phyloP scores from a whole-genome alignment of 805 yeast species.

The Candida montana region DNA sequence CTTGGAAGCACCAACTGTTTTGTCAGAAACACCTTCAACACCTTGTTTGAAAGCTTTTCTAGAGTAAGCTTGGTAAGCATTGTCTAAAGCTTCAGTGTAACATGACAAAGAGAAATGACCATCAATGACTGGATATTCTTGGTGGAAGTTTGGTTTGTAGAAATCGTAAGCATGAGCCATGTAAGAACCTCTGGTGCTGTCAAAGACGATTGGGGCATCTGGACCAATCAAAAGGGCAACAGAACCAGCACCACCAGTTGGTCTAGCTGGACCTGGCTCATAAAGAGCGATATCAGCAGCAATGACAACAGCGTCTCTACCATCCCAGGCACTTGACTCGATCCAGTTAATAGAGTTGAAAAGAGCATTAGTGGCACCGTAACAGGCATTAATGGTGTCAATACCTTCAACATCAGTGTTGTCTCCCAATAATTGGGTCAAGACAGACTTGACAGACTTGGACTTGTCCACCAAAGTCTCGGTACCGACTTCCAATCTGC shows the following conservation, averaged over 20 bases:
- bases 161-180: slow-evolving; percentile 98
- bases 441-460: slow-evolving; percentile 90
- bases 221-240: slow-evolving; percentile 95
- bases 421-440: slow-evolving; percentile 88
- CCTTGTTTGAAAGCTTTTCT: slow-evolving; percentile 60
- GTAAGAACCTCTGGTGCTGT: slow-evolving; percentile 81
- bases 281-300: slow-evolving; percentile 98
- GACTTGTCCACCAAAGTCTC: slow-evolving; percentile 96
- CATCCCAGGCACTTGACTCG: slow-evolving; percentile 96
- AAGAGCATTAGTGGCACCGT: slow-evolving; percentile 96
- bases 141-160: slow-evolving; percentile 94
- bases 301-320: slow-evolving; percentile 94
- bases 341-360: slow-evolving; percentile 94
- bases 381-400: slow-evolving; percentile 95
- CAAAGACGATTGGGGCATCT: slow-evolving; percentile 94
- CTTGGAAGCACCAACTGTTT: slow-evolving; percentile 61
- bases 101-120: slow-evolving; percentile 94
- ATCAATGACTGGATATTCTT: slow-evolving; percentile 95
- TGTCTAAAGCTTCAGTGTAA: slow-evolving; percentile 89
- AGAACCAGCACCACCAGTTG: slow-evolving; percentile 99
- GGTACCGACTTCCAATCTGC: slow-evolving; percentile 97
- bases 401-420: slow-evolving; percentile 93
- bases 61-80: slow-evolving; percentile 77
- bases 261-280: slow-evolving; percentile 96
- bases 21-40: slow-evolving; percentile 38